Evolutionary conservation across 805 yeast species (phyloP), one percentile per base, ranked within the genome.

Genomic region (Kuraishia hungarica): DNA sequence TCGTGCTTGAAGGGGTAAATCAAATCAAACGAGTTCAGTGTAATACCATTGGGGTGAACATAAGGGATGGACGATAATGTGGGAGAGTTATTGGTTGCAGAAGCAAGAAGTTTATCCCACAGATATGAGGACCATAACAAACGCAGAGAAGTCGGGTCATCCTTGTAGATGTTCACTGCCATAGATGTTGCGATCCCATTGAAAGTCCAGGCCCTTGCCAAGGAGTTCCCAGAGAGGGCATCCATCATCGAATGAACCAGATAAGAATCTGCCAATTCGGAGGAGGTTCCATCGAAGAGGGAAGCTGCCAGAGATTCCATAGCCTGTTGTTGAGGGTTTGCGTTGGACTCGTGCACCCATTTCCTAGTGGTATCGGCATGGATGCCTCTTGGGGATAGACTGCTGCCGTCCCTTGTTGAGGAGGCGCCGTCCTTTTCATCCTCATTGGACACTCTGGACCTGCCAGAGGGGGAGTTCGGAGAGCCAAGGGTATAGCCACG

Each of bases 51-150:
- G 7, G 60, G 60, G 8, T 55, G 39, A 19, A 56, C 7, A 5
- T 57, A 56, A 15, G 60, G 60, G 22, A 53, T 53, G 15, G 21
- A 39, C 6, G 56, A 53, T 39, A 58, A 51, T 13, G 28, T 26
- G 10, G 60, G 60, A n/a, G 24, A 19, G 24, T 35, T 56, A 28
- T 56, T 56, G 48, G 52, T 35, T 21, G 50, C 28, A 5, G 54
- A 43, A 2, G 59, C 26, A 15, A 57, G 46, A 6, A 59, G 47
- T 51, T 59, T 59, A 39, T 59, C 61, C 61, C 61, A 59, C 15
- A 51, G 15, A 48, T 52, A 59, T 46, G 55, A 52, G 2, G 55
- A 15, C 61, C 61, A 59, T 23, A 55, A 53, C 8, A 57, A 47
- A 28, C 61, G 43, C 8, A 13, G 3, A 3, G 43, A 35, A 35